phyloP scores from a whole-genome alignment of 805 yeast genomes.

The Wickerhamomyces bisporus region DNA sequence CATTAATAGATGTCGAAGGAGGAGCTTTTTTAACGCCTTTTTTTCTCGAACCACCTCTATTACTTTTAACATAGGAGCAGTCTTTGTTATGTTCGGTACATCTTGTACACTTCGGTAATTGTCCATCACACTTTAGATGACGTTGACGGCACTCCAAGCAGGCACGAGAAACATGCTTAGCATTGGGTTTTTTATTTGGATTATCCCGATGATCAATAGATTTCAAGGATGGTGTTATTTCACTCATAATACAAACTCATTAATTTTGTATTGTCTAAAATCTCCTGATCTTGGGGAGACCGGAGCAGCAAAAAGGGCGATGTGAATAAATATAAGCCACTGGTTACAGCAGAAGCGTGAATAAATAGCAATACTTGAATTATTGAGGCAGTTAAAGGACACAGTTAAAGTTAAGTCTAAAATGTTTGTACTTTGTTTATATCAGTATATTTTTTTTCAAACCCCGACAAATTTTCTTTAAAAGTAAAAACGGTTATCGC shows the following conservation, averaged over 20 bases:
- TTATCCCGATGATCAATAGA: neutral
- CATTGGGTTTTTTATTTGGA: conserved; percentile 11
- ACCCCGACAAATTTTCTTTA: neutral
- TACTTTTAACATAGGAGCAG: conserved; percentile 46
- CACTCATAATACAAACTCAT: too few relatives aligned
- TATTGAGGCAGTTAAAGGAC: too few relatives aligned
- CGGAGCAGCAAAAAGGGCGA: too few relatives aligned
- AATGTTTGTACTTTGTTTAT: too few relatives aligned
- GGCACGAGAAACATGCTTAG: conserved; percentile 42
- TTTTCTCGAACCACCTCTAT: conserved; percentile 49
- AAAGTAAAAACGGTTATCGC: too few relatives aligned
- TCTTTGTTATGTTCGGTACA: conserved; percentile 30
- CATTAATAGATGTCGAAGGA: neutral
- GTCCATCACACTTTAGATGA: conserved; percentile 48
- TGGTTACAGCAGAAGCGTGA: too few relatives aligned
- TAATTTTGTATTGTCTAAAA: too few relatives aligned
- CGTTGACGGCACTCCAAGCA: conserved; percentile 48
- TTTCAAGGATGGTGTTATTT: too few relatives aligned
- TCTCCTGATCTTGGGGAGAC: too few relatives aligned
- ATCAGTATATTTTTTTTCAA: neutral
- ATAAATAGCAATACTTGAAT: too few relatives aligned
- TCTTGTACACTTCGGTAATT: conserved; percentile 38
- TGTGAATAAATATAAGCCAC: too few relatives aligned
- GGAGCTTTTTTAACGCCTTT: conserved; percentile 36
- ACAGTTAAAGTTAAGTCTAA: too few relatives aligned